Conservation (phyloP, 2,329 filamentous ascomycete species). For the Pseudogymnoascus sp. region DNA sequence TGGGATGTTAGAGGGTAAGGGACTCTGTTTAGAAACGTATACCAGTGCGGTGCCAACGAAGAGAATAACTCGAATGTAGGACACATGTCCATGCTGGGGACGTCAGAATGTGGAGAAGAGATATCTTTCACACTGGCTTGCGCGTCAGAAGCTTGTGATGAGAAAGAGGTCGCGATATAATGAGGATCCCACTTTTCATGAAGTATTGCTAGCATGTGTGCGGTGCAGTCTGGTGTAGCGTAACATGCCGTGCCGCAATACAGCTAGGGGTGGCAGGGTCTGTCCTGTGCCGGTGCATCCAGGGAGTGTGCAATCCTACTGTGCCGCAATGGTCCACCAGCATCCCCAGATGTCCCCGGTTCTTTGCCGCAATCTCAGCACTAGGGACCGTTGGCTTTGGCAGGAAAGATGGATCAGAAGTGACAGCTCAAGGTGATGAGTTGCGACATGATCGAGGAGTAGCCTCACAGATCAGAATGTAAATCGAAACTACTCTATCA, state of each 20-base stretch:
- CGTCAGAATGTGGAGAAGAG: background rate
- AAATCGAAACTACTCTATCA: background rate
- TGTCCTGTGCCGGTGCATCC: background rate
- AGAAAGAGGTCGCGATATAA: background rate
- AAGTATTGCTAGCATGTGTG: background rate
- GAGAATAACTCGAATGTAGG: background rate
- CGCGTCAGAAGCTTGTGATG: background rate
- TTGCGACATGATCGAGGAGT: background rate
- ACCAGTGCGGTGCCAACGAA: background rate
- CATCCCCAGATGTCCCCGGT: background rate
- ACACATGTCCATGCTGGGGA: background rate
- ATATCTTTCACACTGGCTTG: background rate
- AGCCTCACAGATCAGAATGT: background rate
- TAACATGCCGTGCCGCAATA: background rate
- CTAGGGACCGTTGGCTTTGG: background rate
- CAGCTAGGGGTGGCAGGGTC: background rate
- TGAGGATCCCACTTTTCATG: background rate
- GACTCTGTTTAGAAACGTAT: background rate
- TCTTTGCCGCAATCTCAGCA: background rate
- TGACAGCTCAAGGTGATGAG: background rate
- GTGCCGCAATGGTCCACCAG: background rate
- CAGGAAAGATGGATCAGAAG: conserved; percentile 1
- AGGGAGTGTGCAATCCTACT: background rate
- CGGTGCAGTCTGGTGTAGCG: background rate
- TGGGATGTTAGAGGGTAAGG: background rate